Conservation (phyloP, 2,329 filamentous ascomycete genomes). For the Coleophoma crateriformis region DNA sequence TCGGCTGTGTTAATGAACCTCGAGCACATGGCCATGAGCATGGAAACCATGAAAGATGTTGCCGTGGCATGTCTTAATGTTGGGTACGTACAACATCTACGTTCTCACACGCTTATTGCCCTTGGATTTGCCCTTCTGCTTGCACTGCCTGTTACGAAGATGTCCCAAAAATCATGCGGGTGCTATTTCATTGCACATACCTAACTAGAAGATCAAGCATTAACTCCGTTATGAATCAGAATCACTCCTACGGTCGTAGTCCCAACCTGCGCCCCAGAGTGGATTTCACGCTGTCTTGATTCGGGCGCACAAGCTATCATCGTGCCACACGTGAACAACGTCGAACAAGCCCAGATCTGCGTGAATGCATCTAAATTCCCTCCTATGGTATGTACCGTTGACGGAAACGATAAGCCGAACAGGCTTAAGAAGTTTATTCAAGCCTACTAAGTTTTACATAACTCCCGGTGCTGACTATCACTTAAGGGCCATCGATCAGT, state of each 20-base stretch:
- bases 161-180: no score
- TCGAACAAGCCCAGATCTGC: background rate
- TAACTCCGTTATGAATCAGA: background rate
- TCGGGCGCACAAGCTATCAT: background rate
- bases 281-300: background rate
- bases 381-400: background rate
- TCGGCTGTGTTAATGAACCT: background rate
- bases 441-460: background rate
- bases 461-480: background rate
- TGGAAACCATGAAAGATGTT: background rate
- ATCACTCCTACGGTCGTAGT: background rate
- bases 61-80: background rate
- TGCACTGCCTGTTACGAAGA: no score
- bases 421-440: background rate
- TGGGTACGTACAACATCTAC: background rate
- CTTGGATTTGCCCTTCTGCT: no score
- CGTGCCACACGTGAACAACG: background rate
- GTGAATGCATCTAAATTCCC: background rate
- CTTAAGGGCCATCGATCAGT: background rate
- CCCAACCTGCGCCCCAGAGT: background rate
- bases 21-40: background rate
- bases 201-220: no score
- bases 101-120: no score
- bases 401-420: background rate
- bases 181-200: no score